Conservation (phyloP, 176 grass and related monocot genomes). For the Carex parvula region DNA sequence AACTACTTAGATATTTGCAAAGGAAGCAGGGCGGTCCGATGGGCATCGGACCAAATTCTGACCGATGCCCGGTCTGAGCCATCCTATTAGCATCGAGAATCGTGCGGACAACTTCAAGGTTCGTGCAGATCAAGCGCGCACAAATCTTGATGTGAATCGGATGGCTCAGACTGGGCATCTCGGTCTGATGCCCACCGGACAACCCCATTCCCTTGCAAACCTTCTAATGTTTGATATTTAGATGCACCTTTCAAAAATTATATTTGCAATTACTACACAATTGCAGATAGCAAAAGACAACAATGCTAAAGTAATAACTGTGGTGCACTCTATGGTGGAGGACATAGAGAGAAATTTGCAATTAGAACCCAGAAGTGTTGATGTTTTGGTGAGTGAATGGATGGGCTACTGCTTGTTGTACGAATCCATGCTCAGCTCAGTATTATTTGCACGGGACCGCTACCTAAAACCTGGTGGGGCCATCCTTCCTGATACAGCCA, state of each 20-base stretch:
- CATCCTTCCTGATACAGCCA: conserved; percentile 86
- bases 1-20: not conserved
- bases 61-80: no score
- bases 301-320: conserved; percentile 46
- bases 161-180: no score
- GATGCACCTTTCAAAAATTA: not conserved
- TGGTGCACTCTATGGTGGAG: conserved; percentile 82
- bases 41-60: no score
- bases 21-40: no score
- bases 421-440: conserved; percentile 96
- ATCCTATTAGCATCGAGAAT: no score
- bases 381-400: conserved; percentile 97
- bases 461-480: conserved; percentile 90
- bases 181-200: no score
- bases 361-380: conserved; percentile 52
- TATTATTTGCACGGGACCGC: conserved; percentile 81
- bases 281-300: conserved; percentile 85
- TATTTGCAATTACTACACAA: not conserved
- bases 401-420: conserved; percentile 97
- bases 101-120: no score
- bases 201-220: not conserved
- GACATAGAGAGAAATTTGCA: conserved; percentile 61
- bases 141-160: no score
- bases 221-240: not conserved
- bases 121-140: no score